Conservation (phyloP, 441 rosid species). For the Mallotus repandus region DNA sequence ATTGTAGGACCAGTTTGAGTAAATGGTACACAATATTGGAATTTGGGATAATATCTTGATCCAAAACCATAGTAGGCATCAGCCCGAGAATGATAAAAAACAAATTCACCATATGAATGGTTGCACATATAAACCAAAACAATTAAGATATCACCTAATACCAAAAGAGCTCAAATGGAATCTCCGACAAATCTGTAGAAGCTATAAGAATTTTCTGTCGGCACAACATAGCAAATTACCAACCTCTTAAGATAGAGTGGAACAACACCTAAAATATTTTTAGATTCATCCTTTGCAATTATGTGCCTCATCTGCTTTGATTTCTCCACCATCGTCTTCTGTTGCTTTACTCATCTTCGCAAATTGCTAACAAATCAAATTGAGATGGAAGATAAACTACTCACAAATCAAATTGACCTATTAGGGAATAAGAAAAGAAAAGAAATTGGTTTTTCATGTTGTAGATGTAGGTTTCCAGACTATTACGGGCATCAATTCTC, state of each 20-base stretch:
- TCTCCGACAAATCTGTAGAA: constrained; percentile 10
- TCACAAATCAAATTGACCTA: no score
- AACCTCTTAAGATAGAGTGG: constrained; percentile 97
- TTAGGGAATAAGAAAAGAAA: no score
- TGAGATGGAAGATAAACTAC: no score
- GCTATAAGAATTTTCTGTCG: constrained; percentile 18
- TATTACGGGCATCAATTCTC: constrained; percentile 79
- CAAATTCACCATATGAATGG: constrained; percentile 97
- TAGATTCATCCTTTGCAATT: constrained; percentile 74
- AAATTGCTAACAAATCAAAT: no score
- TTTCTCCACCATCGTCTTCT: constrained; percentile 14
- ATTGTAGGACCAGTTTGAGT: constrained; percentile 93
- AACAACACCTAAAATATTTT: constrained; percentile 69
- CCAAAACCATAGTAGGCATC: constrained; percentile 93
- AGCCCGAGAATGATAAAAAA: constrained; percentile 95
- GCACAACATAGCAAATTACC: constrained; percentile 28
- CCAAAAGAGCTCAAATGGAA: constrained; percentile 14
- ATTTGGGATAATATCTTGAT: constrained; percentile 86
- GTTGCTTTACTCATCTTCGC: no score
- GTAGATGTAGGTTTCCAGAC: constrained; percentile 80
- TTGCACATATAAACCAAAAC: constrained; percentile 44
- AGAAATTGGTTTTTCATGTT: constrained; percentile 99
- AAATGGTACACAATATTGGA: constrained; percentile 94
- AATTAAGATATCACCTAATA: constrained; percentile 21
- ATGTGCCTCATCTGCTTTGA: constrained; percentile 33